Percentiles rank a stretch among this genome's conserved stretches.
Conservation (phyloP, 2,329 filamentous ascomycete genomes). For the Pyrenophora graminea region DNA sequence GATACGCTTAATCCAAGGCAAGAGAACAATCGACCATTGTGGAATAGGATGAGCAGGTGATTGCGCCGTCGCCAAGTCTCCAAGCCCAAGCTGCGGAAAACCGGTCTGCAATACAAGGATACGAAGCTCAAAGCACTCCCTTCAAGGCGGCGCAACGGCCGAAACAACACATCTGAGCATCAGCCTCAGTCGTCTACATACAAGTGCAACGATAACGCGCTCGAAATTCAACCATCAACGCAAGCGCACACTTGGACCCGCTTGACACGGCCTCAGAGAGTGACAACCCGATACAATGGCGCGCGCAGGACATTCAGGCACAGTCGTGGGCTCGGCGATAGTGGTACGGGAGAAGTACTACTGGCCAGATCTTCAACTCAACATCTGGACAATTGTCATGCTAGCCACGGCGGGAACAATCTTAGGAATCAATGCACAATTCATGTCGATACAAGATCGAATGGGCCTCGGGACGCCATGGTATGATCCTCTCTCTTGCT, state of each 20-base stretch:
- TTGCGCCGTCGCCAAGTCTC: constrained; percentile 19
- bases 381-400: constrained; percentile 67
- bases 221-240: not conserved
- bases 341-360: constrained; percentile 60
- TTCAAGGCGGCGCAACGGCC: no score
- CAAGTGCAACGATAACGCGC: not conserved
- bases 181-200: not conserved
- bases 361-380: constrained; percentile 68
- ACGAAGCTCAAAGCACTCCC: not conserved
- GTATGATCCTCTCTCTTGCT: constrained; percentile 46
- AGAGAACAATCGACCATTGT: not conserved
- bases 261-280: constrained; percentile 1
- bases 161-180: no score
- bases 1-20: not conserved
- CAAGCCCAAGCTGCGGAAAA: constrained; percentile 9
- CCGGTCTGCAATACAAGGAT: constrained; percentile 9
- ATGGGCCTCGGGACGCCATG: constrained; percentile 63
- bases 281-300: constrained; percentile 37
- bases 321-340: constrained; percentile 46
- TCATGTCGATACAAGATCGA: constrained; percentile 62
- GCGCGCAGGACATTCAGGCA: constrained; percentile 38
- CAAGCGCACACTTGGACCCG: not conserved
- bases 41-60: constrained; percentile 1
- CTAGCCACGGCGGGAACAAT: constrained; percentile 61
- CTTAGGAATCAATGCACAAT: constrained; percentile 64